phyloP scores from a whole-genome alignment of 2,329 filamentous ascomycete species.

The Claviceps pazoutovae region DNA sequence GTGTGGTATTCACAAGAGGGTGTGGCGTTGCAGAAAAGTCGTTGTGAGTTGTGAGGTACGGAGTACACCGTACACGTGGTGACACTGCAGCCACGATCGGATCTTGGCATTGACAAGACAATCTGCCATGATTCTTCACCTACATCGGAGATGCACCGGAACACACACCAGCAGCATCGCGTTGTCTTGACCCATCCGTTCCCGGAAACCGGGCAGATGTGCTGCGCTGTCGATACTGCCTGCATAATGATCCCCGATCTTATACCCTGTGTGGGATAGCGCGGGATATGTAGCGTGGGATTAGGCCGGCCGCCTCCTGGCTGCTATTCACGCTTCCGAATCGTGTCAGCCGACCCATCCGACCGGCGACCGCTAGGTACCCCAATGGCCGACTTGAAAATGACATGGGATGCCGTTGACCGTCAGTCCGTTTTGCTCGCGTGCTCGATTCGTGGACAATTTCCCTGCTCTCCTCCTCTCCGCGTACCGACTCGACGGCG shows the following conservation, averaged over 20 bases:
- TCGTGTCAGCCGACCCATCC: background rate
- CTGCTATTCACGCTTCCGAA: background rate
- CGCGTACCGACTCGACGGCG: background rate
- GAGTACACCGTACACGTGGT: background rate
- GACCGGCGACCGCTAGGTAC: background rate
- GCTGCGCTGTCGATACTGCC: background rate
- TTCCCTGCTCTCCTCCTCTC: background rate
- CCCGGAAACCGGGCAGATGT: background rate
- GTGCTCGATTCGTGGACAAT: too few relatives aligned
- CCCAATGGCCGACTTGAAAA: background rate
- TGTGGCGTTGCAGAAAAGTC: too few relatives aligned
- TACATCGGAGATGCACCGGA: background rate
- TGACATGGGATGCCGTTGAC: conserved; percentile 1
- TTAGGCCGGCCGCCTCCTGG: background rate
- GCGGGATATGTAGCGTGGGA: background rate
- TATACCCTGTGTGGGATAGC: too few relatives aligned
- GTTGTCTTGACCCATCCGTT: background rate
- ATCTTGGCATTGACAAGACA: background rate
- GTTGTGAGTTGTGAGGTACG: too few relatives aligned
- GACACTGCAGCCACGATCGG: background rate
- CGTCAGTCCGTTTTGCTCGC: background rate
- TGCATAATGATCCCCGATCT: background rate
- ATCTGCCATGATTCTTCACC: background rate
- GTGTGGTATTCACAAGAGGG: too few relatives aligned
- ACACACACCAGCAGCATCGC: too few relatives aligned